A percentile compares a stretch with the other conserved stretches of the same genome.
Conservation (phyloP, 2,329 filamentous ascomycete species). For the Arthrobotrys megalospora region DNA sequence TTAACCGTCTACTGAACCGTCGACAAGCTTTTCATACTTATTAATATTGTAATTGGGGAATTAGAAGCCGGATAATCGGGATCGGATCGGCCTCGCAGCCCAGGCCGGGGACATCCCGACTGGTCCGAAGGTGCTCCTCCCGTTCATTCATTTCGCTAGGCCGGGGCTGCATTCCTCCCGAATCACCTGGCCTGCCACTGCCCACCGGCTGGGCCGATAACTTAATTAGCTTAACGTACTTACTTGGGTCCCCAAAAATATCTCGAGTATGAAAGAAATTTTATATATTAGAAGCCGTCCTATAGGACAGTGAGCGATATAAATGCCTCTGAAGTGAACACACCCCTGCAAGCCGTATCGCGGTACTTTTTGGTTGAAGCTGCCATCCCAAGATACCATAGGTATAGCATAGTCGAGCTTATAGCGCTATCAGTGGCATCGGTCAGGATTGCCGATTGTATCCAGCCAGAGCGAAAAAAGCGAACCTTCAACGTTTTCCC, state of each 20-base stretch:
- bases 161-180: slow-evolving; percentile 41
- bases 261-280: slow-evolving; percentile 8
- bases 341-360: neutral
- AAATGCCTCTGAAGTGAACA: slow-evolving; percentile 14
- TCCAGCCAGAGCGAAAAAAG: slow-evolving; percentile 41
- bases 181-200: slow-evolving; percentile 21
- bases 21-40: too few relatives aligned
- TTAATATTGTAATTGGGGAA: neutral
- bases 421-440: slow-evolving; percentile 7
- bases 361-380: slow-evolving; percentile 29
- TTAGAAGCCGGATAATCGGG: slow-evolving; percentile 43
- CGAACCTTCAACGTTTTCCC: slow-evolving; percentile 54
- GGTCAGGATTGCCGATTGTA: slow-evolving; percentile 52
- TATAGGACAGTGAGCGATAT: slow-evolving; percentile 42
- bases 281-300: neutral
- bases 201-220: slow-evolving; percentile 38
- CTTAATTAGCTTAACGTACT: neutral
- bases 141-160: slow-evolving; percentile 26
- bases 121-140: slow-evolving; percentile 40
- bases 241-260: slow-evolving; percentile 3
- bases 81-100: slow-evolving; percentile 38
- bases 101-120: slow-evolving; percentile 54
- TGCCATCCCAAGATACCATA: slow-evolving; percentile 8
- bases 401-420: neutral
- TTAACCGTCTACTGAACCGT: too few relatives aligned